Evolutionary conservation across 441 rosid species (phyloP), one percentile per base, ranked within the genome.

Genomic region (Flueggea neowawraea): DNA sequence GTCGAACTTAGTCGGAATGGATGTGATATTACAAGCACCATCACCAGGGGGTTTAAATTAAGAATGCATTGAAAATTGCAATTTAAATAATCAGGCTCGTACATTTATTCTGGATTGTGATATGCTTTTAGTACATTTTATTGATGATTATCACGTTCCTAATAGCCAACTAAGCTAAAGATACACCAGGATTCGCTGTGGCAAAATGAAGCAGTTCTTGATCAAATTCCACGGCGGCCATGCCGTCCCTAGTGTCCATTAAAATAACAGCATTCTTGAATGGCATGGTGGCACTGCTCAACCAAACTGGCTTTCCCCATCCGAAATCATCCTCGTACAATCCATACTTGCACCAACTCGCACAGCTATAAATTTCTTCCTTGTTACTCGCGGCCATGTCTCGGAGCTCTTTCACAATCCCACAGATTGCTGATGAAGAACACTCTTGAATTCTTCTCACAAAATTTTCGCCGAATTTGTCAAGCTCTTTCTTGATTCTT

Each of bases 271-370:
- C 7, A 7, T n/a, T n/a, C 16, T 51, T 16, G 12, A n/a, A 8
- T 7, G 54, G 16, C 54, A 16, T 10, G 10, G 15, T 14, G 15
- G 15, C 6, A 51, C 10, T 8, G 16, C 54, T n/a, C 17, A 51
- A 4, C 54, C 54, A 51, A 3, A 51, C 54, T n/a, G 54, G 54
- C 54, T 51, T 51, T 3, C 54, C 54, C 54, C 54, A 51, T 51
- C 54, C 54, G 8, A 82, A 70, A 68, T 76, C 76, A 5, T 68
- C 70, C 3, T 66, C 82, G 50, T 82, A 79, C 0, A 73, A 14
- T 0, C 50, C 54, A 16, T 52, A 53, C 7, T 32, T 65, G 16
- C 82, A 70, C 75, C 75, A 65, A 10, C 71, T 75, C 7, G 60
- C 31, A 58, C 64, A 76, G 6, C 12, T 11, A 43, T 28, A 41